Evolutionary conservation across 345 rosid genomes (phyloP).

Genomic region (Aquilaria yunnanensis): DNA sequence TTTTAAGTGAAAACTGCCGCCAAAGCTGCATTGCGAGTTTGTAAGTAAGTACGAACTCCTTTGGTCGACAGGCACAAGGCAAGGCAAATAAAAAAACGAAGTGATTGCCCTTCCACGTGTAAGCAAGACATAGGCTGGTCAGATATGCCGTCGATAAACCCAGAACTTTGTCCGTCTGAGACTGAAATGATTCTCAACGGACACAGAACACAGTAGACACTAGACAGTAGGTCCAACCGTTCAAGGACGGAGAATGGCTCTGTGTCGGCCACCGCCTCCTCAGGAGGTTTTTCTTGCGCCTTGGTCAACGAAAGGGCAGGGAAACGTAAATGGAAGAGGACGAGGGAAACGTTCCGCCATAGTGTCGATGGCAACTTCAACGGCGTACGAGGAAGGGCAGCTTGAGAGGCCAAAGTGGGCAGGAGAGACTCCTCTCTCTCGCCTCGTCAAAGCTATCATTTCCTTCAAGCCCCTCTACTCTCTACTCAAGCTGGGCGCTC

Average conservation of each 20-base stretch:
- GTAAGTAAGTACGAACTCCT: too few species aligned
- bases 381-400: conserved; percentile 42
- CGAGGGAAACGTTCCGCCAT: conserved; percentile 12
- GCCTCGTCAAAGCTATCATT: conserved; percentile 43
- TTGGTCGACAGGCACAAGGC: too few species aligned
- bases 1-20: too few species aligned
- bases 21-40: too few species aligned
- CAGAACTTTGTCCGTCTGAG: neutral
- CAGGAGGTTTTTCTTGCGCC: conserved; percentile 20
- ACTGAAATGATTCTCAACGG: neutral
- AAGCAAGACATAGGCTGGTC: neutral
- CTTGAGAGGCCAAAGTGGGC: conserved; percentile 61
- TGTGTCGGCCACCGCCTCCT: conserved; percentile 15
- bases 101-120: conserved; percentile 17
- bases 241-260: conserved; percentile 22
- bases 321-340: conserved; percentile 1
- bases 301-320: neutral
- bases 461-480: conserved; percentile 54
- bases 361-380: conserved; percentile 2
- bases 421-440: conserved; percentile 56
- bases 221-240: neutral
- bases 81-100: too few species aligned
- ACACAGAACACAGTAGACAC: neutral
- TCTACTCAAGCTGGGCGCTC: conserved; percentile 56
- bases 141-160: conserved; percentile 3